phyloP scores from a whole-genome alignment of 2,329 filamentous ascomycete genomes.

The Trichoderma lentiforme region DNA sequence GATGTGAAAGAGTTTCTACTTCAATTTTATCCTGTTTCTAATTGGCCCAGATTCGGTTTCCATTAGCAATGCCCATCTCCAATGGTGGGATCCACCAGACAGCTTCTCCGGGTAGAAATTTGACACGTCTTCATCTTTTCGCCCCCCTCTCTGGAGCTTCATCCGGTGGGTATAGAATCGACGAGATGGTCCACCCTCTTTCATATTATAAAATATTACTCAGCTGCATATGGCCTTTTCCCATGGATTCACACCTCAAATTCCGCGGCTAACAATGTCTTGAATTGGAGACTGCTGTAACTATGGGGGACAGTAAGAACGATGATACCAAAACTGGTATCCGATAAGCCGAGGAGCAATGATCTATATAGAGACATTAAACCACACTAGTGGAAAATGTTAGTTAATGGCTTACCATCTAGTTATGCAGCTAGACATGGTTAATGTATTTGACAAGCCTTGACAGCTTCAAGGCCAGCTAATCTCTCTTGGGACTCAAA shows the following conservation, averaged over 20 bases:
- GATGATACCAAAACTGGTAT: neutral
- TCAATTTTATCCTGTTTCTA: neutral
- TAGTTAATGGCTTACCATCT: neutral
- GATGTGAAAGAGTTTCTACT: neutral
- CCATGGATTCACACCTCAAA: neutral
- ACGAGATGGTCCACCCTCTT: neutral
- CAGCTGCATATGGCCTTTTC: neutral
- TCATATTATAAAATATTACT: neutral
- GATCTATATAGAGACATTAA: neutral
- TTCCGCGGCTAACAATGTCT: neutral
- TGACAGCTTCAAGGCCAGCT: neutral
- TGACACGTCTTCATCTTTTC: neutral
- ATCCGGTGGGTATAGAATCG: neutral
- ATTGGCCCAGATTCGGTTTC: neutral
- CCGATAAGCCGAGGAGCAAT: neutral
- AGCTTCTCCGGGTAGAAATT: neutral
- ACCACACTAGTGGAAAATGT: neutral
- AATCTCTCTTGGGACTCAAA: neutral
- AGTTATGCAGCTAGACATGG: neutral
- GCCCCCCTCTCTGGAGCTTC: neutral
- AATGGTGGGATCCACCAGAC: neutral
- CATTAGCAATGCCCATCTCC: neutral
- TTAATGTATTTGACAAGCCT: neutral
- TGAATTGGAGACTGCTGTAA: neutral
- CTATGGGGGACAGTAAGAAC: neutral